phyloP scores from a whole-genome alignment of 2,329 filamentous ascomycete species.

The Colletotrichum coccodes region DNA sequence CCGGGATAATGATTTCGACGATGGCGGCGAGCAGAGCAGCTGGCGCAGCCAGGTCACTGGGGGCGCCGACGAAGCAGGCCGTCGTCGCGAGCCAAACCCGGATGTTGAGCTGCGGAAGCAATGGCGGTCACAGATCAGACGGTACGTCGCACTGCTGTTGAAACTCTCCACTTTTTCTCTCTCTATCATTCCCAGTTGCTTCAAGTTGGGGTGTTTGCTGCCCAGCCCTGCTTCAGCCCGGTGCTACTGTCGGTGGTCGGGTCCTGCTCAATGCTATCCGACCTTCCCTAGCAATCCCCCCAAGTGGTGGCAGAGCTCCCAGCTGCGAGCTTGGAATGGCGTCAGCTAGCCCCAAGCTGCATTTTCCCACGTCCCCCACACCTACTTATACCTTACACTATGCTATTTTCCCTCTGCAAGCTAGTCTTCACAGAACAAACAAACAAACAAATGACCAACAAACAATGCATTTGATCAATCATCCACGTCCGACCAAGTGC shows the following conservation, averaged over 20 bases:
- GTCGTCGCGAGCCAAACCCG: slow-evolving; percentile 10
- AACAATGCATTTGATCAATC: background rate
- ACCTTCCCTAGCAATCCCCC: background rate
- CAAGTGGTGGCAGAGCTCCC: slow-evolving; percentile 1
- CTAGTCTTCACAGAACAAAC: slow-evolving; percentile 22
- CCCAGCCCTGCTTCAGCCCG: background rate
- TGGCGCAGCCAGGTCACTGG: slow-evolving; percentile 20
- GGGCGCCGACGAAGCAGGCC: slow-evolving; percentile 8
- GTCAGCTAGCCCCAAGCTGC: background rate
- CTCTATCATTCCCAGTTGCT: background rate
- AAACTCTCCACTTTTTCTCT: slow-evolving; percentile 14
- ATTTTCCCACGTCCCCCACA: background rate
- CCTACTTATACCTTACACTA: background rate
- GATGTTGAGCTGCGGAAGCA: slow-evolving; percentile 14
- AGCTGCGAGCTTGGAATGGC: no score
- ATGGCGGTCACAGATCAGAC: slow-evolving; percentile 18
- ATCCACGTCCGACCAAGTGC: background rate
- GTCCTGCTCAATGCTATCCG: background rate
- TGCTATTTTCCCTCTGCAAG: background rate
- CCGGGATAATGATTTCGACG: slow-evolving; percentile 40
- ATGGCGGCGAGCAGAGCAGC: slow-evolving; percentile 15
- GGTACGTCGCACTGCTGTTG: slow-evolving; percentile 20
- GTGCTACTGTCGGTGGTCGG: background rate
- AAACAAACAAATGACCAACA: slow-evolving; percentile 15
- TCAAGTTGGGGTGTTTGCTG: background rate